Conservation (phyloP, 805 yeast species). For the Hemisphaericaspora nanyangensis region DNA sequence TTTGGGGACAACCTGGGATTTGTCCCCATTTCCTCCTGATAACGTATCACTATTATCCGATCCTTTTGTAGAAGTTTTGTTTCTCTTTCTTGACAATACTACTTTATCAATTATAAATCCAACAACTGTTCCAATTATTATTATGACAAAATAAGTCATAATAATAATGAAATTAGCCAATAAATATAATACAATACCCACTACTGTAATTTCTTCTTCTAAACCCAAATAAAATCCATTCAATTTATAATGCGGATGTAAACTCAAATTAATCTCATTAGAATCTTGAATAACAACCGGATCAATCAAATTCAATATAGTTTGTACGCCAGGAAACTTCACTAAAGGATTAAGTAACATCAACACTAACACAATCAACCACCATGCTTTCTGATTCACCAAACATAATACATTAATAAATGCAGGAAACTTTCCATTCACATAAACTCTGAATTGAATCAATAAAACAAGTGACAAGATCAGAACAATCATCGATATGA, state of each 20-base stretch:
- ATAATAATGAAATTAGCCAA: constrained; percentile 26
- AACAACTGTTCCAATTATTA: background rate
- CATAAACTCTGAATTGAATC: constrained; percentile 51
- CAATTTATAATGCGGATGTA: constrained; percentile 27
- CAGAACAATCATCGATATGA: constrained; percentile 66
- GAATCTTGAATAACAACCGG: constrained; percentile 51
- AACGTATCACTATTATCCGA: background rate
- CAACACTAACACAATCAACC: constrained; percentile 17
- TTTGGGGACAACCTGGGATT: too few relatives aligned
- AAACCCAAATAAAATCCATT: constrained; percentile 69
- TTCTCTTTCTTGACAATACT: background rate
- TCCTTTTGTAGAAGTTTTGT: background rate
- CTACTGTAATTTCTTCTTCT: constrained; percentile 50
- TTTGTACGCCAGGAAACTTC: constrained; percentile 31
- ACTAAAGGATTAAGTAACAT: constrained; percentile 37
- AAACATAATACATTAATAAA: constrained; percentile 35
- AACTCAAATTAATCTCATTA: constrained; percentile 39
- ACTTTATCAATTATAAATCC: background rate
- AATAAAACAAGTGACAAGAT: constrained; percentile 49
- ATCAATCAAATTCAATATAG: constrained; percentile 42
- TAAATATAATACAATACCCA: constrained; percentile 53
- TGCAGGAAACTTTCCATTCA: constrained; percentile 26
- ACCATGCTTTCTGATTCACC: constrained; percentile 18
- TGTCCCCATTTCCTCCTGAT: too few relatives aligned
- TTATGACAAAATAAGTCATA: constrained; percentile 2